These are phyloP conservation scores for Tolypocladium tropicale DNA, from an alignment of 2,329 filamentous ascomycete species.

Conservation along the genomic window DNA sequence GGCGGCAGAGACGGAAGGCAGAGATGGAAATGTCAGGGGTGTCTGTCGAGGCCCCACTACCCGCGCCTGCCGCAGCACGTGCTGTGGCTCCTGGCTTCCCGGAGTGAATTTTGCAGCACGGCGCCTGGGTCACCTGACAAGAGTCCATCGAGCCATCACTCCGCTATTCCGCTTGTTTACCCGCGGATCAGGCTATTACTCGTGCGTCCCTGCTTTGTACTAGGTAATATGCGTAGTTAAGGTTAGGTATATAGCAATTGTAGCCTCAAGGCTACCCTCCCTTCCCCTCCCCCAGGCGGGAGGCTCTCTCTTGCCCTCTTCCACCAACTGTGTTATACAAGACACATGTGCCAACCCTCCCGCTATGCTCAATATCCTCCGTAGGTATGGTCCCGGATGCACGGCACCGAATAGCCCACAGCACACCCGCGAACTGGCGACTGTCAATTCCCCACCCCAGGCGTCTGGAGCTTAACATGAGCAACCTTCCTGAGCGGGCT, in stretches of 20 bases:
- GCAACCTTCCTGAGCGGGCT: slow-evolving; percentile 63
- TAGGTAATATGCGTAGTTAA: no score
- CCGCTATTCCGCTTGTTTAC: no score
- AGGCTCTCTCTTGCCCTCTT: no score
- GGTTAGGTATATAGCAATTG: slow-evolving; percentile 19
- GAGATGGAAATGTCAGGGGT: background rate
- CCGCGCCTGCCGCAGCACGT: background rate
- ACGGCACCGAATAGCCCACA: background rate
- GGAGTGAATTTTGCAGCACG: background rate
- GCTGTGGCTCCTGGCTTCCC: background rate
- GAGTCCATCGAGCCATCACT: no score
- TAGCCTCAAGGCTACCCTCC: slow-evolving; percentile 21
- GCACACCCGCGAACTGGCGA: background rate
- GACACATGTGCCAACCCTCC: slow-evolving; percentile 18
- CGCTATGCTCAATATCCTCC: slow-evolving; percentile 21
- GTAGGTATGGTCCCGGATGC: background rate
- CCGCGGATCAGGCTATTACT: no score
- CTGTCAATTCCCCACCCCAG: background rate
- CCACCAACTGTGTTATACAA: slow-evolving; percentile 25
- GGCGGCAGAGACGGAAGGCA: background rate
- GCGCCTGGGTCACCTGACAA: background rate
- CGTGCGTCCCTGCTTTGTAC: no score
- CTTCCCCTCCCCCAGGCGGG: no score
- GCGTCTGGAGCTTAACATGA: slow-evolving; percentile 21
- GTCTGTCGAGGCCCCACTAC: background rate